A percentile compares a stretch with the other conserved stretches of the same genome.
Evolutionary conservation across 2,329 filamentous ascomycete species (phyloP).

Genomic region (Amylocarpus encephaloides): DNA sequence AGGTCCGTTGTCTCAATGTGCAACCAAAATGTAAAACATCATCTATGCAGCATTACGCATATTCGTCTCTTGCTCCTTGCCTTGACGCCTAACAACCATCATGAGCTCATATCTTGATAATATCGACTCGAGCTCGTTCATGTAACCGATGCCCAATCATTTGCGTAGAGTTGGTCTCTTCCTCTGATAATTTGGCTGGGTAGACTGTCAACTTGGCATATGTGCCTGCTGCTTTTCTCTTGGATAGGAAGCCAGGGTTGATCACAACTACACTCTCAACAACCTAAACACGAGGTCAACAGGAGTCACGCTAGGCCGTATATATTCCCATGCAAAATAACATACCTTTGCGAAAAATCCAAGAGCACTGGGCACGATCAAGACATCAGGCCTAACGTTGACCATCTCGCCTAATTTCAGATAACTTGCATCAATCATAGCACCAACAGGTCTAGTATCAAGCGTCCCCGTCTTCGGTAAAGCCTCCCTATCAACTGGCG

Average conservation of each 20-base stretch:
- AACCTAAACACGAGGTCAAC: no score
- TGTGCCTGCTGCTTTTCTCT: constrained; percentile 76
- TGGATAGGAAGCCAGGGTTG: constrained; percentile 84
- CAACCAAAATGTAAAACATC: no score
- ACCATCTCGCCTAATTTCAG: constrained; percentile 88
- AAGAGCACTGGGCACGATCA: constrained; percentile 75
- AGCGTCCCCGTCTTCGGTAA: constrained; percentile 59
- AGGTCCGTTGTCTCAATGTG: no score
- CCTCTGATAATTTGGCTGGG: constrained; percentile 53
- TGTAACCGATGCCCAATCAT: constrained; percentile 71
- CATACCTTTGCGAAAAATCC: constrained; percentile 82
- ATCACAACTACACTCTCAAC: constrained; percentile 84
- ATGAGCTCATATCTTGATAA: constrained; percentile 60
- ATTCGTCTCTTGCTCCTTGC: neutral
- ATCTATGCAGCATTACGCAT: neutral
- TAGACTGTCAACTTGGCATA: constrained; percentile 75
- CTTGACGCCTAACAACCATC: neutral
- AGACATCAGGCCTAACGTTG: constrained; percentile 74
- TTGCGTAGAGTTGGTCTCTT: constrained; percentile 48
- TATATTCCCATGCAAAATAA: no score
- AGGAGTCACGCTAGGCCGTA: no score
- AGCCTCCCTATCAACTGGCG: constrained; percentile 63
- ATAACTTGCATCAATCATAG: constrained; percentile 77
- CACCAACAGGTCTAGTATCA: constrained; percentile 59
- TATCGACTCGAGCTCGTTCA: constrained; percentile 78